A percentile compares a stretch with the other conserved stretches of the same genome.
These are phyloP conservation scores for Arthroderma sp. DNA, from an alignment of 2,329 filamentous ascomycete species.

Conservation along the genomic window DNA sequence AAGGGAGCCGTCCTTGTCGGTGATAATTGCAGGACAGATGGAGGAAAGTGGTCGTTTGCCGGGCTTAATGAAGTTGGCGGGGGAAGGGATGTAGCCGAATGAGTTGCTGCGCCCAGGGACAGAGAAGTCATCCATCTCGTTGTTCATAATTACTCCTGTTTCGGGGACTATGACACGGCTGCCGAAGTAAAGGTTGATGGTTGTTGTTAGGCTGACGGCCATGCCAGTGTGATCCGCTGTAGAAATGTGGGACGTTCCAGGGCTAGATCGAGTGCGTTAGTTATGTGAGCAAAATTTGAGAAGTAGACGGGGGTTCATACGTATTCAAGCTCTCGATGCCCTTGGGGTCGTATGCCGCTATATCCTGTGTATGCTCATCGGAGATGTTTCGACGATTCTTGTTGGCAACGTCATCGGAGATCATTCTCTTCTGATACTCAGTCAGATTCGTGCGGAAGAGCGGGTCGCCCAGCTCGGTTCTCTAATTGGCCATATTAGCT, in stretches of 20 bases:
- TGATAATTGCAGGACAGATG: constrained; percentile 67
- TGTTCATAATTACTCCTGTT: constrained; percentile 67
- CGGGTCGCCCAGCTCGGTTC: constrained; percentile 73
- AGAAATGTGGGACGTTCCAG: constrained; percentile 44
- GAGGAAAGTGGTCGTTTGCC: constrained; percentile 74
- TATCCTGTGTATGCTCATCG: constrained; percentile 58
- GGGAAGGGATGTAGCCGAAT: constrained; percentile 72
- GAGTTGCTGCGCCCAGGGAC: constrained; percentile 66
- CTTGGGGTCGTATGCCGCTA: constrained; percentile 60
- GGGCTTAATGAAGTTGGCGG: constrained; percentile 68
- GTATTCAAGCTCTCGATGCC: constrained; percentile 55
- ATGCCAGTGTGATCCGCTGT: constrained; percentile 61
- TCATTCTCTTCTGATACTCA: constrained; percentile 54
- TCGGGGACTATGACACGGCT: constrained; percentile 64
- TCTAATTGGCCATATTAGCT: constrained; percentile 31
- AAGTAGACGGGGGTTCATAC: constrained; percentile 17
- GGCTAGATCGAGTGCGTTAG: constrained; percentile 20
- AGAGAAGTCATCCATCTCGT: constrained; percentile 65
- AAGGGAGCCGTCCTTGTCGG: constrained; percentile 51
- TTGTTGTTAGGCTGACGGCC: constrained; percentile 71
- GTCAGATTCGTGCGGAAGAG: constrained; percentile 54
- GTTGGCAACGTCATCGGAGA: constrained; percentile 48
- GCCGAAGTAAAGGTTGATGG: constrained; percentile 78
- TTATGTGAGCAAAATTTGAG: not conserved
- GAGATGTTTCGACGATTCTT: constrained; percentile 55